phyloP scores from a whole-genome alignment of 805 yeast genomes.

The Candida berthetii region DNA sequence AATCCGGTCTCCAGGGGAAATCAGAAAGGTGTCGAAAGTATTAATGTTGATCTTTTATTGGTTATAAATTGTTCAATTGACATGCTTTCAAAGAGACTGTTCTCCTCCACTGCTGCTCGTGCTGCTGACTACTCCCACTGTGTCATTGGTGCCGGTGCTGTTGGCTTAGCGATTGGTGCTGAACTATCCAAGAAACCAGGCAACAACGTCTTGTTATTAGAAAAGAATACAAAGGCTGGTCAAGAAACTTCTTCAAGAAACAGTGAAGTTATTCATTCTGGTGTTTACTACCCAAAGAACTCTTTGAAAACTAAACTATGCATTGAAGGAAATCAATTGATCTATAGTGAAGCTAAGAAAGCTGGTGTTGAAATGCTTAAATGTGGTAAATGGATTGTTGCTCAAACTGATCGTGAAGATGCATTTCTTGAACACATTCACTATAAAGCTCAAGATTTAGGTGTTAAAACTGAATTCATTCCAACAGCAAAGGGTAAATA shows the following conservation, averaged over 20 bases:
- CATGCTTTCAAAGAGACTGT: conserved; percentile 2
- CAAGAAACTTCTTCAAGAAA: conserved; percentile 84
- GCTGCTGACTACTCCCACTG: conserved; percentile 57
- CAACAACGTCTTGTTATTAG: conserved; percentile 57
- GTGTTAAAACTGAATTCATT: conserved; percentile 55
- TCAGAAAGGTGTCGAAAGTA: background rate
- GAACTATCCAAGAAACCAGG: conserved; percentile 44
- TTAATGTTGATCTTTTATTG: background rate
- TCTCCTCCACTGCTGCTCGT: conserved; percentile 7
- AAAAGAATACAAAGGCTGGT: conserved; percentile 61
- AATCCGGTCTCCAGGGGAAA: too few species aligned
- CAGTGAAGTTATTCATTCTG: conserved; percentile 92
- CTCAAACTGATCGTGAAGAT: conserved; percentile 62
- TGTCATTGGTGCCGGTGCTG: conserved; percentile 80
- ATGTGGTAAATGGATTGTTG: conserved; percentile 87
- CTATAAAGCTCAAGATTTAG: conserved; percentile 40
- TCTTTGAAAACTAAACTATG: conserved; percentile 67
- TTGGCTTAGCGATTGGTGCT: conserved; percentile 78
- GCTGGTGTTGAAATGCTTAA: conserved; percentile 50
- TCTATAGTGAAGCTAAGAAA: conserved; percentile 41
- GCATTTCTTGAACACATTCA: conserved; percentile 52
- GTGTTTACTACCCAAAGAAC: conserved; percentile 70
- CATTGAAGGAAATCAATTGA: conserved; percentile 62
- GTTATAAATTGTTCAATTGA: background rate
- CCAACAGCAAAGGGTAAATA: conserved; percentile 34